Evolutionary conservation across 2,329 filamentous ascomycete genomes (phyloP), one percentile per base, ranked within the genome.

Genomic region (Huntiella moniliformis): DNA sequence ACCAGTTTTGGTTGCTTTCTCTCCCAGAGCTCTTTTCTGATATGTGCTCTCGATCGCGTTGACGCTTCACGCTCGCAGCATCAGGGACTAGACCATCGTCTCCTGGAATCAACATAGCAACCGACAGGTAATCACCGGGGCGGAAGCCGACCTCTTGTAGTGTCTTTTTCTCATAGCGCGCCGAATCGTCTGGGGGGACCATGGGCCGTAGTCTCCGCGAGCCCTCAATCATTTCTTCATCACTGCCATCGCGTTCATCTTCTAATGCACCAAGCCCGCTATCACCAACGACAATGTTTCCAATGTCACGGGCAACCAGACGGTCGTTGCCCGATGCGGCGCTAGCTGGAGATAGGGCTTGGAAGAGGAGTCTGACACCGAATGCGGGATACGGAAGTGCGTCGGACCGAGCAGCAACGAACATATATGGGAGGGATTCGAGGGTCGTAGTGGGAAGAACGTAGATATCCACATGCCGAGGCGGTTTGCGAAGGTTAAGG

Each of bases 81-180:
- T 81, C 74, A 38, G 78, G 77, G 35, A 92, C 77, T 31, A 73
- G 73, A 0, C 86, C 86, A 57, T 88, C 80, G 31, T 73, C 65
- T 18, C 82, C 63, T 1, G 84, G 83, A 37, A 83, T 78, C 47
- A 88, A 66, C 50, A 94, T 77, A 4, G 84, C 82, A 58, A 83
- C 88, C 48, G 80, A 79, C 36, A 96, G 70, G 57, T 82, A 93
- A 60, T 96, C 88, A 1, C 88, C 88, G 51, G 91, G 80, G 8
- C 94, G 80, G 56, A 94, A 93, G 16, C 79, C 73, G 32, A 74
- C 77, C 45, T 92, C 83, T 34, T 68, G 68, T 31, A 96, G 63
- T 6, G 82, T 87, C 63, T 80, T 88, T 22, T 77, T 68, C 8
- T 74, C 71, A 22, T 83, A 77, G 4, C 71, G 71, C 15, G 45